Evolutionary conservation across 139 green algal genomes (phyloP), one percentile per base, ranked within the genome.

Genomic region (Zygnema cylindricum): DNA sequence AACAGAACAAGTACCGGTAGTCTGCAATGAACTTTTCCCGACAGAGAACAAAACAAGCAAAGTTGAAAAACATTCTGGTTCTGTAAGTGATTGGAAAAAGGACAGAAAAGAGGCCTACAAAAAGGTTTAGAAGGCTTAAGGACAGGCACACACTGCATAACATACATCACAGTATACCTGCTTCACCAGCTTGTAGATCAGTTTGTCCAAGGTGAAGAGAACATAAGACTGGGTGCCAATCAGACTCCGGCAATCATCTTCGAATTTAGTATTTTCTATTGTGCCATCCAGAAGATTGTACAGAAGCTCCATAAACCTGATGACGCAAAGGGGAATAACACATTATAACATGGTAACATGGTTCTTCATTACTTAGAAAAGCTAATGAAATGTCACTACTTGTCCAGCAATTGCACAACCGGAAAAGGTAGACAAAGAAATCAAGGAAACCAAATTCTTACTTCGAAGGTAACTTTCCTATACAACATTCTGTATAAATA

Each of bases 161-260:
- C n/a, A n/a, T n/a, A 1, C 38, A 85, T 71, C 38, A 38, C n/a
- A 85, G n/a, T 69, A 33, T 69, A 94, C 82, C 77, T 98, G 96
- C 91, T 98, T 98, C 32, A 98, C 93, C 1, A 98, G 77, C 91
- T 97, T 97, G 87, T 93, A 92, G 55, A 98, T 94, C 38, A 98
- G 95, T 94, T 98, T 98, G 94, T 98, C 96, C 69, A 98, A 93
- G 43, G 96, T 98, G 94, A 98, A 98, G 25, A 99, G 93, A 84
- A 97, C 92, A 88, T 98, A 98, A 49, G 92, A 95, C 87, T 96
- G 95, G 32, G 96, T 98, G 82, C 96, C 96, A 41, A 98, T 88
- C 43, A 97, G 90, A 3, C 91, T 84, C 11, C 95, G 92, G 71
- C 86, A 93, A 40, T 95, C 93, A 90, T 97, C 95, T 91, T 98